Evolutionary conservation across 139 green algal species (phyloP), one percentile per base, ranked within the genome.

Genomic region (Tetradesmus obliquus): DNA sequence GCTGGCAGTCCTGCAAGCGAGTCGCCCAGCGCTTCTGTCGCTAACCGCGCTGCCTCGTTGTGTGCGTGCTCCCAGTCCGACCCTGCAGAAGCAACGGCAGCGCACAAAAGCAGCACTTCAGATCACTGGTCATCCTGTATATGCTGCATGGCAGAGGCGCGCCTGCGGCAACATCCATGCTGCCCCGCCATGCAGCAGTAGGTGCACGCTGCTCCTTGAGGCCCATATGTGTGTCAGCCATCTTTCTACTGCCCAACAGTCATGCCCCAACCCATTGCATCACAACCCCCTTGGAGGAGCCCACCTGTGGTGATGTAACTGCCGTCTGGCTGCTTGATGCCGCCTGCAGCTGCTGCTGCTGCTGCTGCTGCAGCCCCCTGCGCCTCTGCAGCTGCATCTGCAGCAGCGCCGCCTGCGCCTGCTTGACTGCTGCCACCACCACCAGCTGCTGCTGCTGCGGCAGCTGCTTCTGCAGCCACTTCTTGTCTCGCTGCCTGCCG

Each of bases 11-110:
- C 62, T 79, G 71, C 32, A 53, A 58, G 80, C 53, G 45, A 57
- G 7, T 85, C 87, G 20, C 87, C 87, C 3, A 79, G 32, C 2
- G n/a, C 54, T 24, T 91, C 87, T 24, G n/a, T 53, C 60, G 87
- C 76, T 20, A 86, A 54, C 19, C 54, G 81, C 0, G 60, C 79
- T 85, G 55, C 88, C 17, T 91, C 88, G 8, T 87, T 86, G 74
- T 91, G 88, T 15, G 88, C 88, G 51, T 66, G 53, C 57, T 87
- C 88, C 45, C 32, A 91, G 79, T 91, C 88, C 9, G 24, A 15
- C 2, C 88, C 88, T 91, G 87, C 87, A 84, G 45, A 5, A 53
- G 7, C 83, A 45, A 12, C 2, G 17, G 57, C 20, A 76, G 20
- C 3, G 80, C 17, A 58, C 12, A 7, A 24, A 82, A 22, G 12